Base-by-base conservation (phyloP, 1,139 yeast species). In the Yamadazyma songkhlaensis region DNA sequence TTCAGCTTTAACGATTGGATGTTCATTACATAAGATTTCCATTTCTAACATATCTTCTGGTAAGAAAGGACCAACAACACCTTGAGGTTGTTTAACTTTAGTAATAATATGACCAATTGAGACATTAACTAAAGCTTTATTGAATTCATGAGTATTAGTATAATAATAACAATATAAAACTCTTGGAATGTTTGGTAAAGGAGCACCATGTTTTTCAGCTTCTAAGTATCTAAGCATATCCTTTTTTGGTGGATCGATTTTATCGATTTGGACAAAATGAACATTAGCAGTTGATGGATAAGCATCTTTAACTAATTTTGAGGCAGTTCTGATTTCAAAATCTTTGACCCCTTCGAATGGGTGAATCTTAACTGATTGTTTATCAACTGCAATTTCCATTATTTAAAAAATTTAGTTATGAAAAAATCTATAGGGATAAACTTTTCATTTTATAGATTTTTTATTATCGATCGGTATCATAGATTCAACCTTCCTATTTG, bases 211-310 rank as follows among this genome's bases (percentile, higher is more conserved):
- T 50, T 68, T 74, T 64, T 84, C 92, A 39, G 88, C 85, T 41
- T 77, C 84, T 47, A 87, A 67, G 59, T 72, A 85, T 50, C 73
- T 77, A 43, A 80, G 59, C 83, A 87, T 81, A 48, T 74, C 79
- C 50, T 77, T 67, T 73, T 87, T 87, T 45, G 95, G 94, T 25
- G 96, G 95, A 56, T 87, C 95, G 40, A 79, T 59, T 53, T 80
- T 74, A 54, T 84, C 92, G 40, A 85, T 67, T 55, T 79, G 86
- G 50, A 81, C 78, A 63, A 86, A 83, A 61, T 83, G 90, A 35
- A 85, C 74, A 41, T 64, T 55, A 39, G 64, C 75, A 20, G 55
- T 48, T 6, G 76, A 74, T 20, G 73, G 62, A 46, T 77, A 65
- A 40, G 79, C 61, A 54, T 77, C 82, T 59, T 81, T 81, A 60